These are phyloP conservation scores for Rhizopogon vesiculosus DNA, from an alignment of 768 basidiomycete species.

Conservation along the genomic window DNA sequence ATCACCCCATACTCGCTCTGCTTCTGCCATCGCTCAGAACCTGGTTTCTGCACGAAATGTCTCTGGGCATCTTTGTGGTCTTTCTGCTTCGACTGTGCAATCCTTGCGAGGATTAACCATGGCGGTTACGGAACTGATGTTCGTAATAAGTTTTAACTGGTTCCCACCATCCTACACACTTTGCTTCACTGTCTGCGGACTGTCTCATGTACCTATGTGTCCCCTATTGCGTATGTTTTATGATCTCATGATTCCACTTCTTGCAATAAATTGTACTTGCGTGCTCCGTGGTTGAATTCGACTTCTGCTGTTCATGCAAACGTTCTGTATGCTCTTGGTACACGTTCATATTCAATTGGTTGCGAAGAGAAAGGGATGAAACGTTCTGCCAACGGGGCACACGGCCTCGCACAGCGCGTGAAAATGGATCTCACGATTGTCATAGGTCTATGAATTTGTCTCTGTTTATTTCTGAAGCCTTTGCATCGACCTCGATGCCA, in stretches of 20 bases:
- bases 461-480: slow-evolving; percentile 12
- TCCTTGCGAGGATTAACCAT: background rate
- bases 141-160: background rate
- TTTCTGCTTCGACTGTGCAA: slow-evolving; percentile 1
- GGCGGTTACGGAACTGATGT: background rate
- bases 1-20: background rate
- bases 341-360: background rate
- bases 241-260: background rate
- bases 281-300: background rate
- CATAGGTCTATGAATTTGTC: background rate
- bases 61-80: slow-evolving; percentile 1
- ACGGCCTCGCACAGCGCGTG: background rate
- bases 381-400: background rate
- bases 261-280: background rate
- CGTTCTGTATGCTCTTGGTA: too few species aligned
- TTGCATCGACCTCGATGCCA: too few species aligned
- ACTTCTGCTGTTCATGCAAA: background rate
- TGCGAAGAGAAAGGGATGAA: background rate
- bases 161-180: background rate
- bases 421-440: background rate
- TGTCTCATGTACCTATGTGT: slow-evolving; percentile 25
- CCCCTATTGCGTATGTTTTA: slow-evolving; percentile 3
- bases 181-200: slow-evolving; percentile 14
- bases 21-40: background rate
- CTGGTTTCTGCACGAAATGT: background rate